Conservation (phyloP, 495 filamentous ascomycete genomes). For the Podospora conica region DNA sequence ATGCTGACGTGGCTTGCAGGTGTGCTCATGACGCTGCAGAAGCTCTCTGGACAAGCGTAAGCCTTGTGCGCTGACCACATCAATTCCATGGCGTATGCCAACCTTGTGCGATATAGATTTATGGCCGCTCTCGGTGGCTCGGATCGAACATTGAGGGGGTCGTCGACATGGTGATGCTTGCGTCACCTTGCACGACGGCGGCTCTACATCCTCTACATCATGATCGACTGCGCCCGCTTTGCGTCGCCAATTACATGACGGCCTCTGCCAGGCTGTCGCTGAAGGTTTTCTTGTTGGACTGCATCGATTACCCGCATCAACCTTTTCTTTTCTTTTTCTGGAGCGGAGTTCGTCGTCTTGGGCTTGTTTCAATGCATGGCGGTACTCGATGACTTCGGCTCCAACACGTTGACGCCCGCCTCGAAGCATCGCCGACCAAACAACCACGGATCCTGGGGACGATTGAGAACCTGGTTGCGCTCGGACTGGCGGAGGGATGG, state of each 20-base stretch:
- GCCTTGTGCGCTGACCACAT: neutral
- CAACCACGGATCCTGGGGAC: neutral
- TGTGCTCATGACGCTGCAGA: conserved; percentile 44
- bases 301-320: neutral
- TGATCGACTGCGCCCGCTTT: neutral
- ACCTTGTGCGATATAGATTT: neutral
- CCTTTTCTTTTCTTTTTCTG: neutral
- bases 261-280: no score
- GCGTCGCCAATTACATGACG: neutral
- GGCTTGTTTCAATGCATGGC: neutral
- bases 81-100: neutral
- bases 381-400: neutral
- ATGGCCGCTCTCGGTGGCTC: neutral
- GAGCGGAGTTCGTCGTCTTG: neutral
- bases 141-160: neutral
- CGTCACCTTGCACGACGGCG: neutral
- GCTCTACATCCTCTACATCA: no score
- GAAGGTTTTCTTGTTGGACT: no score
- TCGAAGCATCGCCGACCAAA: neutral
- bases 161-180: neutral
- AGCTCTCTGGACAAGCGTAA: conserved; percentile 26
- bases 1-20: conserved; percentile 24
- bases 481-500: neutral
- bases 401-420: neutral
- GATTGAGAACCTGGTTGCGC: no score